A percentile compares a stretch with the other conserved stretches of the same genome.
Evolutionary conservation across 1,284 basidiomycete species (phyloP).

Genomic region (Leccinum cinnamomeum): DNA sequence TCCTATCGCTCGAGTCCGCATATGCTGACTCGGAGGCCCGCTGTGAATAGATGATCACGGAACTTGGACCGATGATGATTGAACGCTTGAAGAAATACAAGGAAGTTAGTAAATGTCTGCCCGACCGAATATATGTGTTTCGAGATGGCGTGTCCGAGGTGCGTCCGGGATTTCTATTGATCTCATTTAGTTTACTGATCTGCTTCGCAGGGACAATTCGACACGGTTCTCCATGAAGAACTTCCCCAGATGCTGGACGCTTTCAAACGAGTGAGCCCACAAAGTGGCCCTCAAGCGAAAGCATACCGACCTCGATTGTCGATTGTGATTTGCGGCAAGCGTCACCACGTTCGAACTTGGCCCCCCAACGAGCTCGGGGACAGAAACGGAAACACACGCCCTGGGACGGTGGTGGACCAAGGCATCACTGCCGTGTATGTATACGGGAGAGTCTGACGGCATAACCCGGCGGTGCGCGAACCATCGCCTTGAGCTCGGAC

Average conservation of each 20-base stretch:
- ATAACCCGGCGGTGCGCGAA: too few relatives aligned
- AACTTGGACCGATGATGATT: constrained; percentile 24
- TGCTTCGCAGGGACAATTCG: constrained; percentile 62
- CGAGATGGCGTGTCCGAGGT: too few relatives aligned
- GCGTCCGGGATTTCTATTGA: constrained; percentile 14
- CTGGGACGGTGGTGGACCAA: constrained; percentile 74
- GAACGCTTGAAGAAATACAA: too few relatives aligned
- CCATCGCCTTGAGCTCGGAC: too few relatives aligned
- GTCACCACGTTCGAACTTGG: constrained; percentile 72
- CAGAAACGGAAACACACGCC: constrained; percentile 67
- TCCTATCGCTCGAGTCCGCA: too few relatives aligned
- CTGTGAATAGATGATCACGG: constrained; percentile 59
- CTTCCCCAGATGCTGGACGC: constrained; percentile 59
- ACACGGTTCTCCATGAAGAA: constrained; percentile 57
- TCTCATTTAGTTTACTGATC: not conserved
- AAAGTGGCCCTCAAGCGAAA: constrained; percentile 31
- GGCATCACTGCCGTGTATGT: constrained; percentile 67
- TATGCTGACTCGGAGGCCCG: too few relatives aligned
- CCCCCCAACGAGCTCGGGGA: constrained; percentile 49
- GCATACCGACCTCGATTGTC: constrained; percentile 62
- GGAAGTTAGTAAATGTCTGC: too few relatives aligned
- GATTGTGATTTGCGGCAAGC: constrained; percentile 78
- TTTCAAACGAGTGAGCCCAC: constrained; percentile 51
- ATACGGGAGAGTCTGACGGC: too few relatives aligned
- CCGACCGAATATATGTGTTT: too few relatives aligned